phyloP scores from a whole-genome alignment of 2,329 filamentous ascomycete genomes.

The Colletotrichum siamense region DNA sequence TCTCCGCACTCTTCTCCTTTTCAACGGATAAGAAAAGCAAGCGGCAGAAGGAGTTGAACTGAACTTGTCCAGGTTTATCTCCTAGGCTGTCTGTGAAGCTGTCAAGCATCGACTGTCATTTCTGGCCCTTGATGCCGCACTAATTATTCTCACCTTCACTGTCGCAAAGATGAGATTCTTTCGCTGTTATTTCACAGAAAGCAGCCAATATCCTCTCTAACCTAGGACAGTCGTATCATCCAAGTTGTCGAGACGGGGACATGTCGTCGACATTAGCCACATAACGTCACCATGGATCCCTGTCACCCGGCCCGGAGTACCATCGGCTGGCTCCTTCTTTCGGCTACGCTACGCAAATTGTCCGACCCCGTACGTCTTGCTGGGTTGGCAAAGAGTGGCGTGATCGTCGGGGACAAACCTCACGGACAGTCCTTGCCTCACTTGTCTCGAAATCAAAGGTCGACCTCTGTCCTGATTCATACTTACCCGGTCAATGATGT shows the following conservation, averaged over 20 bases:
- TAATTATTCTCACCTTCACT: background rate
- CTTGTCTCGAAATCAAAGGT: background rate
- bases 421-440: background rate
- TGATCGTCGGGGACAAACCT: background rate
- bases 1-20: background rate
- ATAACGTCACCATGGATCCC: background rate
- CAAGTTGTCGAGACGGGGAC: background rate
- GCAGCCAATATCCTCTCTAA: background rate
- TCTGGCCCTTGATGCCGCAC: background rate
- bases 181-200: background rate
- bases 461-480: background rate
- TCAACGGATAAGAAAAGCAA: background rate
- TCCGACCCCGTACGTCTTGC: background rate
- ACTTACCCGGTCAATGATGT: background rate
- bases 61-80: background rate
- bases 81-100: background rate
- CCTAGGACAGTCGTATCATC: background rate
- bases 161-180: background rate
- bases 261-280: slow-evolving; percentile 6
- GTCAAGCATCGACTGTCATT: background rate
- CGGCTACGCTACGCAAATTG: background rate
- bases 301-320: background rate
- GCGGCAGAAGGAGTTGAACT: background rate
- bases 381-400: background rate
- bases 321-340: background rate